phyloP scores from a whole-genome alignment of 1,139 yeast genomes.

The Taphrina communis region DNA sequence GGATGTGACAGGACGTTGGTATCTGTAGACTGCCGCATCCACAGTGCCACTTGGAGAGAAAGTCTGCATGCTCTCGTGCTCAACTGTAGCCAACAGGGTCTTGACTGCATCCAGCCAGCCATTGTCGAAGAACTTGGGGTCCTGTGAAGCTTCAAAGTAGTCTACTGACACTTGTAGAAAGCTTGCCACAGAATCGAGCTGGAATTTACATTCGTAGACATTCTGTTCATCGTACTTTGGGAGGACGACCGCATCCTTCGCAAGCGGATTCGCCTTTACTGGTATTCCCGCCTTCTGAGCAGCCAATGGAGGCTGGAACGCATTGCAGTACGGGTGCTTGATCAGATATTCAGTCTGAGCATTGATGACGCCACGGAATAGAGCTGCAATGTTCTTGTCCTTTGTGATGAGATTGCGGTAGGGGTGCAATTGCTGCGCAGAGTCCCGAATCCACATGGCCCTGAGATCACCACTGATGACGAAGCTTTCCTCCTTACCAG shows the following conservation, averaged over 20 bases:
- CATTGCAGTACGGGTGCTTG: constrained; percentile 41
- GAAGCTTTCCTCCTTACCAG: constrained; percentile 60
- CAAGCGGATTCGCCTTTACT: background rate
- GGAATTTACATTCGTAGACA: constrained; percentile 90
- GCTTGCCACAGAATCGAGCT: constrained; percentile 82
- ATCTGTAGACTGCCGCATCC: constrained; percentile 62
- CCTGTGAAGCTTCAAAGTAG: constrained; percentile 63
- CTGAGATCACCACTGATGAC: constrained; percentile 78
- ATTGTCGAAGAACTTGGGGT: constrained; percentile 59
- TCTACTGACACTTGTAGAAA: constrained; percentile 77
- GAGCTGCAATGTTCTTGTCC: constrained; percentile 60
- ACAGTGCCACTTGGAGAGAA: constrained; percentile 64
- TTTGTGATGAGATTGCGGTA: constrained; percentile 65
- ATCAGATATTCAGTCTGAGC: constrained; percentile 62
- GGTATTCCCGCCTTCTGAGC: constrained; percentile 15
- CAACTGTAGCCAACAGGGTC: constrained; percentile 60
- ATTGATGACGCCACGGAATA: constrained; percentile 77
- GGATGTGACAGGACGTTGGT: constrained; percentile 69
- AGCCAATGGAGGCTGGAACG: constrained; percentile 40
- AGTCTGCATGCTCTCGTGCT: constrained; percentile 68
- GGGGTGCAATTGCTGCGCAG: constrained; percentile 80
- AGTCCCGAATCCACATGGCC: constrained; percentile 88
- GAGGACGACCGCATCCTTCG: constrained; percentile 19
- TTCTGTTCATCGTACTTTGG: constrained; percentile 56
- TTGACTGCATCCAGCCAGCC: constrained; percentile 68